Base-by-base conservation (phyloP, 768 basidiomycete genomes). In the Phylloporus sp. region DNA sequence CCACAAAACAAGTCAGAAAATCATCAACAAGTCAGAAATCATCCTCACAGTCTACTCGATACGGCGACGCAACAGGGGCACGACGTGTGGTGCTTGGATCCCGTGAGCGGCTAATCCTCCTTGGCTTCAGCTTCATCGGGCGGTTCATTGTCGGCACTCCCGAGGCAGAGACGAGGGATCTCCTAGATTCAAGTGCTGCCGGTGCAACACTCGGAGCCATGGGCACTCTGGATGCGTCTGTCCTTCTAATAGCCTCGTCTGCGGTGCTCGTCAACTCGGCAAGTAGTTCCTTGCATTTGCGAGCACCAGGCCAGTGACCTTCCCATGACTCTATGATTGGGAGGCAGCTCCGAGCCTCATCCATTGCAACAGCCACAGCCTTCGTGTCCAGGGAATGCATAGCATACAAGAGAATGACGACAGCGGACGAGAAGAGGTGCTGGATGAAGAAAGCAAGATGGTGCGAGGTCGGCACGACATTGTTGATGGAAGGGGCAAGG, bases 391-490 rank as follows among this genome's bases (percentile, higher is more conserved):
- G 63, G 5, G 84, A 80, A 66, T 91, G 91, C 88, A 93, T 92
- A 29, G 91, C 86, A 64, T 85, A 91, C 7, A 94, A 73, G 47
- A 92, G 70, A 50, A 91, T 82, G 64, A 94, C 89, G 52, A 91
- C 89, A 2, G 88, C 87, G 32, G 87, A 92, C 62, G 89, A 91
- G 74, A 92, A 92, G 22, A 93, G 76, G 58, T 89, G 88, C 59
- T 94, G 91, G 36, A 92, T 89, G 76, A 88, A 91, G 70, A 91
- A 90, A 5, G 90, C 88, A 39, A 92, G 77, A 65, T 91, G 88
- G 59, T 91, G 90, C 13, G 91, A 92, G 12, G 87, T 78, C 9
- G 91, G 89, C 2, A 93, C 89, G 42, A 85, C 81, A 60, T 88
- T 83, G 65, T 82, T 88, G 75, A 92, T 87, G 4, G 88, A 88